A percentile compares a stretch with the other conserved stretches of the same genome.
Evolutionary conservation across 306 rosid genomes (phyloP).

Genomic region (Astragalus glycyphyllos): DNA sequence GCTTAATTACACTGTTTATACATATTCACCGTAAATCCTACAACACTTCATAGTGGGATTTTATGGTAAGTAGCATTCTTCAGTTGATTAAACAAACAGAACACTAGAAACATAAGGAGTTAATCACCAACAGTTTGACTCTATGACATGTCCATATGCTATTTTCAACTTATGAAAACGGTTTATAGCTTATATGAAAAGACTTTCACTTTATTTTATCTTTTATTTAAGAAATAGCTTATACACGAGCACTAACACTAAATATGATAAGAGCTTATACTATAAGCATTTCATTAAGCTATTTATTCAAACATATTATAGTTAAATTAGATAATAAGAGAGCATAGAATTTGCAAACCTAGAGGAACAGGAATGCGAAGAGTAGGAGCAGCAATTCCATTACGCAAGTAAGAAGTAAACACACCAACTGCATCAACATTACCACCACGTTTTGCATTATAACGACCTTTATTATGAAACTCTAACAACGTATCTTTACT

Average conservation of each 20-base stretch:
- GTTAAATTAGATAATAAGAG: neutral
- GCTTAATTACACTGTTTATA: too few relatives aligned
- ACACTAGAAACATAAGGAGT: neutral
- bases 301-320: too few relatives aligned
- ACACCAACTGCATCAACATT: slow-evolving; percentile 88
- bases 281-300: too few relatives aligned
- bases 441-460: slow-evolving; percentile 82
- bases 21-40: too few relatives aligned
- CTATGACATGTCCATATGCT: too few relatives aligned
- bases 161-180: too few relatives aligned
- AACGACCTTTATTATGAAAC: slow-evolving; percentile 60
- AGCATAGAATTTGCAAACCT: slow-evolving; percentile 61
- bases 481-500: slow-evolving; percentile 68
- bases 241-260: too few relatives aligned
- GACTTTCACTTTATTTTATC: too few relatives aligned
- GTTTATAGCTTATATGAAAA: too few relatives aligned
- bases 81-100: neutral
- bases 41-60: neutral
- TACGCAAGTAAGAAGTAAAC: slow-evolving; percentile 62
- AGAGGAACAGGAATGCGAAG: slow-evolving; percentile 92
- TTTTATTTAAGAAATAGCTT: too few relatives aligned
- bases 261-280: too few relatives aligned
- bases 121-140: too few relatives aligned
- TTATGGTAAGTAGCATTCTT: neutral
- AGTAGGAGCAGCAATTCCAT: slow-evolving; percentile 70